Evolutionary conservation across 2,329 filamentous ascomycete genomes (phyloP).

Genomic region (Dactylonectria macrodidyma): DNA sequence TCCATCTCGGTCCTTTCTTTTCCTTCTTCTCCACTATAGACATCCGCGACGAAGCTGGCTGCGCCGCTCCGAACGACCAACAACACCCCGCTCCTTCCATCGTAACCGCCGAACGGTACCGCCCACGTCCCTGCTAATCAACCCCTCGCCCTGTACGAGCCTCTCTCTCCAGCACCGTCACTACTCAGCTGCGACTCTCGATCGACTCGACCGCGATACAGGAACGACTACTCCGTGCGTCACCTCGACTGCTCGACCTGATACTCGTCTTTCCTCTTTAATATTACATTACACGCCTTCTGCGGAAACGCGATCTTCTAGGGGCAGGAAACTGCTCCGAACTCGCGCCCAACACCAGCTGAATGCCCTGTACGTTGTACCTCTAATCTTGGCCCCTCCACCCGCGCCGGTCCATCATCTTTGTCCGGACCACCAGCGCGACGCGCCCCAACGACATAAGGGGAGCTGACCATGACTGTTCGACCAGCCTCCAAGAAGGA

Average conservation of each 20-base stretch:
- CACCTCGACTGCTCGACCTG: constrained; percentile 34
- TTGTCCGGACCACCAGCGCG: constrained; percentile 33
- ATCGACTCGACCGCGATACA: constrained; percentile 31
- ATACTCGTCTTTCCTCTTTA: constrained; percentile 15
- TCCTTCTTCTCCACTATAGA: constrained; percentile 24
- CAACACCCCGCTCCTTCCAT: constrained; percentile 27
- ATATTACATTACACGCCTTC: constrained; percentile 36
- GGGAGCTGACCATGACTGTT: constrained; percentile 45
- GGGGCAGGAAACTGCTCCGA: constrained; percentile 53
- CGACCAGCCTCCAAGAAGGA: constrained; percentile 64
- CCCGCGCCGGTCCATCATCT: constrained; percentile 33
- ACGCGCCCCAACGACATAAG: constrained; percentile 28
- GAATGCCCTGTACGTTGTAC: constrained; percentile 56
- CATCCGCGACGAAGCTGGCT: constrained; percentile 47
- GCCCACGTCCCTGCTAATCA: constrained; percentile 28
- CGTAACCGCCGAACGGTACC: constrained; percentile 24
- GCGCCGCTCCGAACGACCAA: constrained; percentile 40
- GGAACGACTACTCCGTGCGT: constrained; percentile 22
- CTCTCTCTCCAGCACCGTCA: constrained; percentile 20
- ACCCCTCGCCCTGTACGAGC: constrained; percentile 25
- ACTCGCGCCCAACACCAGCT: constrained; percentile 49
- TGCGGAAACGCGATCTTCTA: constrained; percentile 49
- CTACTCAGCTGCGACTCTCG: constrained; percentile 23
- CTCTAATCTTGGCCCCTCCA: constrained; percentile 33
- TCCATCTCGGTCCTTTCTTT: constrained; percentile 20